Conservation (phyloP, 2,329 filamentous ascomycete species). For the Biscogniauxia mediterranea region DNA sequence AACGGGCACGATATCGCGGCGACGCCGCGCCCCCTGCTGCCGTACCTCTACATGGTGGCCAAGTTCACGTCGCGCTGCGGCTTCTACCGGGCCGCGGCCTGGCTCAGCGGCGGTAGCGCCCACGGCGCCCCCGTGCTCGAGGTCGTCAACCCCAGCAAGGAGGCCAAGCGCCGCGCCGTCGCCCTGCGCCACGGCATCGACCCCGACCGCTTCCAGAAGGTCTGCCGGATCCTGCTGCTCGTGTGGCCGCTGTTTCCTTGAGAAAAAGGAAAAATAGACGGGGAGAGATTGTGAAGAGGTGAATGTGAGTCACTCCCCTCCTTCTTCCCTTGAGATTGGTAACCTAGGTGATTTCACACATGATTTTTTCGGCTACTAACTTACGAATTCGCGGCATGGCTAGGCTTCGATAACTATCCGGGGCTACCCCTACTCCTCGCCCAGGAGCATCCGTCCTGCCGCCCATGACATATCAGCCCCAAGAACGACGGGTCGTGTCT, state of each 20-base stretch:
- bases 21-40: conserved; percentile 26
- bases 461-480: no score
- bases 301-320: no score
- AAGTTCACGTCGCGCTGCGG: conserved; percentile 43
- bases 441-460: no score
- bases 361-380: no score
- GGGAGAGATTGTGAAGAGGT: no score
- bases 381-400: no score
- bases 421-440: no score
- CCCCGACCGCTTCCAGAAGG: conserved; percentile 28
- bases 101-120: no score
- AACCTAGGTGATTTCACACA: no score
- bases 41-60: conserved; percentile 41
- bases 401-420: no score
- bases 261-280: neutral
- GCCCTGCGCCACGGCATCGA: conserved; percentile 39
- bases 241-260: conserved; percentile 11
- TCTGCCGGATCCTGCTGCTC: conserved; percentile 18
- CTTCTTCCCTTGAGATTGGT: no score
- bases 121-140: conserved; percentile 34
- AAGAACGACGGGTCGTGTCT: no score
- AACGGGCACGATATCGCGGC: conserved; percentile 33
- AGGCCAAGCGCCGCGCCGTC: conserved; percentile 35
- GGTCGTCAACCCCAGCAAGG: conserved; percentile 44
- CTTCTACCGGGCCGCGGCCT: conserved; percentile 39